These are phyloP conservation scores for Colletotrichum sp. DNA, from an alignment of 2,329 filamentous ascomycete genomes.

Conservation along the genomic window DNA sequence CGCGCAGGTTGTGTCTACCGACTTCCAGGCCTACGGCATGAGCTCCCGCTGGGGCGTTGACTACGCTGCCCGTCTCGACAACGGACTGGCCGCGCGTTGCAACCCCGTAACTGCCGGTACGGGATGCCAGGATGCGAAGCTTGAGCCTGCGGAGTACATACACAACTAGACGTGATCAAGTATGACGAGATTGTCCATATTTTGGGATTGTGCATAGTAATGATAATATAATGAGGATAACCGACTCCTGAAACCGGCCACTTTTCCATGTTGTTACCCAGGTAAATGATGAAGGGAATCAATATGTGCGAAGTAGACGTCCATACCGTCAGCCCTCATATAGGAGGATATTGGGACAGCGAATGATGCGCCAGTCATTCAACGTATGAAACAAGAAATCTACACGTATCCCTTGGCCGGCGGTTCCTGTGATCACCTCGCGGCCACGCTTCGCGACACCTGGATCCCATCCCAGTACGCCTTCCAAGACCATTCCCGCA, in stretches of 20 bases:
- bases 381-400: neutral
- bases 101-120: slow-evolving; percentile 32
- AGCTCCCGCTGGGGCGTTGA: slow-evolving; percentile 50
- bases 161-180: slow-evolving; percentile 3
- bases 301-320: neutral
- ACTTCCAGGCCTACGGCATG: slow-evolving; percentile 52
- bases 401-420: neutral
- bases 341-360: neutral
- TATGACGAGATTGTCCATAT: neutral
- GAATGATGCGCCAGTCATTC: neutral
- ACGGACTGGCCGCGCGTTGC: slow-evolving; percentile 29
- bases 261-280: neutral
- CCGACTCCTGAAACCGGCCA: neutral
- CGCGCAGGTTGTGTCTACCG: slow-evolving; percentile 54
- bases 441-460: neutral
- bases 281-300: no score
- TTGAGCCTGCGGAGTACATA: slow-evolving; percentile 25
- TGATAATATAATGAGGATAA: neutral
- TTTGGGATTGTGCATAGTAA: neutral
- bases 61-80: slow-evolving; percentile 39
- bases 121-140: slow-evolving; percentile 21
- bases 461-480: neutral
- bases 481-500: neutral
- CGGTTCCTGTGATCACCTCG: neutral
- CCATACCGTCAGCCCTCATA: neutral